Conservation (phyloP, 1,284 basidiomycete species). For the Heterobasidion occidentale region DNA sequence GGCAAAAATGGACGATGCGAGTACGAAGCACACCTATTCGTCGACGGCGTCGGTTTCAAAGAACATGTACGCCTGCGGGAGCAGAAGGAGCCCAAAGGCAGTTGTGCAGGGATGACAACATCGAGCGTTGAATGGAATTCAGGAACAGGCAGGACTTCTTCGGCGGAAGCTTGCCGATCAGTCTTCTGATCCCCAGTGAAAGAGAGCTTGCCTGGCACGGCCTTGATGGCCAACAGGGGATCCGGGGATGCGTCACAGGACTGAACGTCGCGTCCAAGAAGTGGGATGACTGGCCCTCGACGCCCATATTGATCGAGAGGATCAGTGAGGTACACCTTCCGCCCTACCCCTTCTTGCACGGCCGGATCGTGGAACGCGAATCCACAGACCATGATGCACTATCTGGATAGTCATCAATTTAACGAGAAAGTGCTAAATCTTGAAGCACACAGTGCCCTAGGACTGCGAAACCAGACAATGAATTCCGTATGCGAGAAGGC, state of each 20-base stretch:
- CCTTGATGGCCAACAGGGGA: conserved; percentile 71
- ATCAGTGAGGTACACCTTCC: conserved; percentile 39
- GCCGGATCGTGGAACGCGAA: too few relatives aligned
- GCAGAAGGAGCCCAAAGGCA: conserved; percentile 72
- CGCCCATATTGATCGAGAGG: conserved; percentile 93
- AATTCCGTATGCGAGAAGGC: too few relatives aligned
- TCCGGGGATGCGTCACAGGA: conserved; percentile 86
- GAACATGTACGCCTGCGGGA: conserved; percentile 78
- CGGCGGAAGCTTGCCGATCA: conserved; percentile 72
- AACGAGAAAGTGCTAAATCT: too few relatives aligned
- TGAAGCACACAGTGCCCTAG: too few relatives aligned
- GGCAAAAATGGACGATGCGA: conserved; percentile 75
- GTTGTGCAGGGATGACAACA: conserved; percentile 95
- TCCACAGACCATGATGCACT: too few relatives aligned
- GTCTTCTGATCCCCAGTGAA: conserved; percentile 76
- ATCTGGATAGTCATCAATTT: too few relatives aligned
- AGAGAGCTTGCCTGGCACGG: conserved; percentile 90
- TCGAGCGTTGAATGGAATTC: conserved; percentile 81
- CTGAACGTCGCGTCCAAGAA: conserved; percentile 83
- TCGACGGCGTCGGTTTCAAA: conserved; percentile 69
- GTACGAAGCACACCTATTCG: conserved; percentile 56
- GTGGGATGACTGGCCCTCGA: conserved; percentile 82
- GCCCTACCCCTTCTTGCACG: too few relatives aligned
- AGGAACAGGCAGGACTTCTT: conserved; percentile 85
- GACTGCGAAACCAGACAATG: too few relatives aligned